phyloP scores from a whole-genome alignment of 306 rosid species.

The Pterocarpus santalinus region DNA sequence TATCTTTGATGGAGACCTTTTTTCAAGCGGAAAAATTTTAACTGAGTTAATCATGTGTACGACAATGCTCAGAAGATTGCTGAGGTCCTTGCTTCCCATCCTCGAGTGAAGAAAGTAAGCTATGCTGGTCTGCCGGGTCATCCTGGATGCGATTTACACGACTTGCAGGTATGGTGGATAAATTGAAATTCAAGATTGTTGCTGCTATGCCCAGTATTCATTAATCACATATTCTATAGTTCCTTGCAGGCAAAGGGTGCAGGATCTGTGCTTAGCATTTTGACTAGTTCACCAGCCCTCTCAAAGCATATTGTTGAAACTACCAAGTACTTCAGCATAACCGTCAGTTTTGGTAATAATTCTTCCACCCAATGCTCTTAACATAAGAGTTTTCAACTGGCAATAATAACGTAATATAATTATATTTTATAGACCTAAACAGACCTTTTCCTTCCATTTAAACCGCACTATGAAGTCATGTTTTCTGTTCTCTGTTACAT shows the following conservation, averaged over 20 bases:
- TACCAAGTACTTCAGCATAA: conserved; percentile 87
- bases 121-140: conserved; percentile 80
- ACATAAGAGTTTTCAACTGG: background rate
- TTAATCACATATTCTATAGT: conserved; percentile 23
- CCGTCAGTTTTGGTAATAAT: conserved; percentile 91
- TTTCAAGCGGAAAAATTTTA: background rate
- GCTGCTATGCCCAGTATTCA: background rate
- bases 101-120: conserved; percentile 78
- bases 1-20: background rate
- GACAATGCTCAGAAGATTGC: conserved; percentile 94
- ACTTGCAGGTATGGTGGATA: conserved; percentile 73
- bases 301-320: conserved; percentile 92
- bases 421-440: too few relatives aligned
- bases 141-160: conserved; percentile 82
- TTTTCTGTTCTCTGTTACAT: too few relatives aligned
- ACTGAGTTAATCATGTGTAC: conserved; percentile 53
- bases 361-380: conserved; percentile 12
- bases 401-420: background rate
- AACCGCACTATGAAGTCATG: too few relatives aligned
- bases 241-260: conserved; percentile 86
- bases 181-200: conserved; percentile 33
- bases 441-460: too few relatives aligned
- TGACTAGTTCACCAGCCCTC: conserved; percentile 81
- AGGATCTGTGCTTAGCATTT: conserved; percentile 91
- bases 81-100: conserved; percentile 84